Base-by-base conservation (phyloP, 2,329 filamentous ascomycete species). In the Botrytis paeoniae region DNA sequence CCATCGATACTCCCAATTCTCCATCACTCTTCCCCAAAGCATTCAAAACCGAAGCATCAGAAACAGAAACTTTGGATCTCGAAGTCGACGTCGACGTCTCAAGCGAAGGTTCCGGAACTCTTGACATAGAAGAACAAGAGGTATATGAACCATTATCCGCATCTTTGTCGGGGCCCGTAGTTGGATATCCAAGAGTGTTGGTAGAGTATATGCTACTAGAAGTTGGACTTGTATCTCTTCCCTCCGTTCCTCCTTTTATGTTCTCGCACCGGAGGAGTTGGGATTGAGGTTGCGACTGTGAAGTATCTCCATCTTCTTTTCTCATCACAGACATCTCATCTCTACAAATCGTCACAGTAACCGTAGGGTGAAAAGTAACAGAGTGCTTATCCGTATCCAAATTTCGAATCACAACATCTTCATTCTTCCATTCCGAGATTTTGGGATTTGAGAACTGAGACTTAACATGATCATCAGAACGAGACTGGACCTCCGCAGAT, bases 1-100 rank as follows among this genome's bases (percentile, higher is more conserved):
- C 12, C 2, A 54, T n/a, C 48, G 48, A n/a, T 16, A n/a, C 12
- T 1, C 25, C 25, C 48, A 16, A 0, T 14, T n/a, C 25, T 4
- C 5, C 12, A 16, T 7, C 48, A 16, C 0, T 7, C 16, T 16
- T 16, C 12, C 48, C 25, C 25, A 16, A 0, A 3, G 0, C 12
- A 54, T 54, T n/a, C 48, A 54, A n/a, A 16, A 7, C 3, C 12
- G 25, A 54, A n/a, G 6, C 9, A 51, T 51, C 25, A 51, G 48
- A 51, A 51, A n/a, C 48, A 0, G 48, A 54, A 54, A n/a, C 48
- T 5, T 12, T 12, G 16, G 48, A n/a, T 14, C 25, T 54, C 5
- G 12, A 54, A 14, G 22, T 51, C 25, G 5, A n/a, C 2, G 43
- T 45, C 18, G 14, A 45, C 9, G 20, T 48, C 12, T n/a, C 2